phyloP scores from a whole-genome alignment of 768 basidiomycete genomes.

The Pisolithus orientalis region DNA sequence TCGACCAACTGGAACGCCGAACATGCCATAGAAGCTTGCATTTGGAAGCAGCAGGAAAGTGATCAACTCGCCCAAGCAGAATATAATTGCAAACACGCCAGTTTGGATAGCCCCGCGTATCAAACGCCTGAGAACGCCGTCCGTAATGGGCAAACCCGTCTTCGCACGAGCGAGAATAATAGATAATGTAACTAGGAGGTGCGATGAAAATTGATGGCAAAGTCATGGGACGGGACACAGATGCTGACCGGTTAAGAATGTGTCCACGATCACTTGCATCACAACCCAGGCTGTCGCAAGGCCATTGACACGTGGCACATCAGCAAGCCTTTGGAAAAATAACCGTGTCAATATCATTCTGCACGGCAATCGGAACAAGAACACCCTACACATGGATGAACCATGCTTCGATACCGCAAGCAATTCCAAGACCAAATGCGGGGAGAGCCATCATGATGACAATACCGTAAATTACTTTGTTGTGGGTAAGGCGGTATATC shows the following conservation, averaged over 20 bases:
- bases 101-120: slow-evolving; percentile 51
- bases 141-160: slow-evolving; percentile 44
- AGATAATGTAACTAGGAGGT: slow-evolving; percentile 13
- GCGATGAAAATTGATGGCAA: background rate
- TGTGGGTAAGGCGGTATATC: background rate
- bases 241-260: slow-evolving; percentile 35
- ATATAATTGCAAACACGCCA: slow-evolving; percentile 43
- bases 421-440: slow-evolving; percentile 37
- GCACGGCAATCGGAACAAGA: background rate
- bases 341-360: background rate
- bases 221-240: background rate
- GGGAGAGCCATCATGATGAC: slow-evolving; percentile 30
- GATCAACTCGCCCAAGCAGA: slow-evolving; percentile 44
- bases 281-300: slow-evolving; percentile 40
- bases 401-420: slow-evolving; percentile 38
- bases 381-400: slow-evolving; percentile 33
- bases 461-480: slow-evolving; percentile 18
- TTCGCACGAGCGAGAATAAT: slow-evolving; percentile 32
- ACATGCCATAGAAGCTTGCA: slow-evolving; percentile 31
- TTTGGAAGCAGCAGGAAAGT: slow-evolving; percentile 20
- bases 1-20: slow-evolving; percentile 32
- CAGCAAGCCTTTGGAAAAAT: slow-evolving; percentile 27
- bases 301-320: slow-evolving; percentile 34
- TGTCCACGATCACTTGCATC: slow-evolving; percentile 37
- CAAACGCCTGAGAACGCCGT: slow-evolving; percentile 45